Conservation (phyloP, 1,284 basidiomycete species). For the Ganoderma lucidum region DNA sequence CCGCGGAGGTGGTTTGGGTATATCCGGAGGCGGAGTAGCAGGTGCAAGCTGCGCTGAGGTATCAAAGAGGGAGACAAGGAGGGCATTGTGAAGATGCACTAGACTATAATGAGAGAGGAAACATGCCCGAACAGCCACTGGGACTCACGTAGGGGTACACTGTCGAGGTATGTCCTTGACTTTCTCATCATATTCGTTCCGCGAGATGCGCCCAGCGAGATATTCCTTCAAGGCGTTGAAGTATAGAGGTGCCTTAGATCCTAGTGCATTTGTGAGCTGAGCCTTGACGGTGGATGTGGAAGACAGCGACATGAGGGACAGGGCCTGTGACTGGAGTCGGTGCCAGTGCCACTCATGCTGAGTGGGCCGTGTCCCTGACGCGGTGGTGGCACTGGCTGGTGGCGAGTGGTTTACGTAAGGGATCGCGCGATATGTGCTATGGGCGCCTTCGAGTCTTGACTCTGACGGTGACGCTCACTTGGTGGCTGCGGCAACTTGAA, state of each 20-base stretch:
- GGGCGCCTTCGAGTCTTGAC: neutral
- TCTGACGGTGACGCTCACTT: slow-evolving; percentile 11
- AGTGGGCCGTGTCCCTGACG: neutral
- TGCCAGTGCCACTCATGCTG: neutral
- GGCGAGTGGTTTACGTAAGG: slow-evolving; percentile 9
- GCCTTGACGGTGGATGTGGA: slow-evolving; percentile 79
- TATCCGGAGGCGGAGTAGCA: slow-evolving; percentile 65
- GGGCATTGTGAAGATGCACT: slow-evolving; percentile 83
- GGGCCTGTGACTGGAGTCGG: slow-evolving; percentile 1
- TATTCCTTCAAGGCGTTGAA: slow-evolving; percentile 71
- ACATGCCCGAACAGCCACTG: neutral
- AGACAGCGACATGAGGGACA: slow-evolving; percentile 66
- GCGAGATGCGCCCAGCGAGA: slow-evolving; percentile 71
- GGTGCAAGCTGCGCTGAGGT: slow-evolving; percentile 74
- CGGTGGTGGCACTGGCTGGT: neutral
- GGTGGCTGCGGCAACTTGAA: slow-evolving; percentile 21
- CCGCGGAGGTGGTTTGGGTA: slow-evolving; percentile 67
- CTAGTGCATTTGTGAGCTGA: slow-evolving; percentile 69
- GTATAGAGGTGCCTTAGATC: slow-evolving; percentile 65
- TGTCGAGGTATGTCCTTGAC: slow-evolving; percentile 68
- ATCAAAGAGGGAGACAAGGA: slow-evolving; percentile 83
- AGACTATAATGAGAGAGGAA: slow-evolving; percentile 12
- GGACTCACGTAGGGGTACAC: slow-evolving; percentile 62
- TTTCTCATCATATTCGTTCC: slow-evolving; percentile 78
- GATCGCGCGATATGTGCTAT: neutral